Base-by-base conservation (phyloP, 768 basidiomycete species). In the Auriscalpium microsporum region DNA sequence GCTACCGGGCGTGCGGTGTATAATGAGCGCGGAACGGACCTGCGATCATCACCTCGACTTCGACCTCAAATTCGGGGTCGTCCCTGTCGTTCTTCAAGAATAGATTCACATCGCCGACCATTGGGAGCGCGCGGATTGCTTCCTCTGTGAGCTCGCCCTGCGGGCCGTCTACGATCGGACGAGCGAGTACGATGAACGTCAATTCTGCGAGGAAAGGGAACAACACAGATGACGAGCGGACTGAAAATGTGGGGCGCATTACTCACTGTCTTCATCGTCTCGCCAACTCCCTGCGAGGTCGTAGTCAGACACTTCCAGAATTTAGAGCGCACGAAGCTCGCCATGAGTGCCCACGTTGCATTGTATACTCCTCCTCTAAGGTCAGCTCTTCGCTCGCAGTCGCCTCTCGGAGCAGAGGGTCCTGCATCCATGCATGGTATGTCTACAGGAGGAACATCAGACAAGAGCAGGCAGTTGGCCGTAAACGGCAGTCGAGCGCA, bases 31-130 rank as follows among this genome's bases (percentile, higher is more conserved):
- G 38, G 42, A 35, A 60, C 73, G 54, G 58, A 84, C 90, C 87
- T 63, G 93, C 92, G 57, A 95, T 87, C 94, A 95, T 97, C 57
- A 95, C 84, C 67, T 95, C 92, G 28, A 84, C 80, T 64, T 97
- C 94, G 2, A 82, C 89, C 58, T 92, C 84, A 54, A 81, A 78
- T 36, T 71, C 71, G 10, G 60, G 60, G 17, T 64, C 61, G 10
- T 56, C 63, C 35, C 59, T 68, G 16, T 66, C 60, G 47, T 83
- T 82, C 47, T 86, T 86, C 45, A 95, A 70, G 68, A 96, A 96
- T 28, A 96, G 70, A 68, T 96, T 96, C 37, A 93, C 92, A 66
- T 97, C 94, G 35, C 94, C 94, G 17, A 94, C 72, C 92, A 95
- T 94, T 10, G 76, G 79, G 56, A 75, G 64, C 65, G 69, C 28